Conservation (phyloP, 345 rosid genomes). For the Melastoma malabathricum region DNA sequence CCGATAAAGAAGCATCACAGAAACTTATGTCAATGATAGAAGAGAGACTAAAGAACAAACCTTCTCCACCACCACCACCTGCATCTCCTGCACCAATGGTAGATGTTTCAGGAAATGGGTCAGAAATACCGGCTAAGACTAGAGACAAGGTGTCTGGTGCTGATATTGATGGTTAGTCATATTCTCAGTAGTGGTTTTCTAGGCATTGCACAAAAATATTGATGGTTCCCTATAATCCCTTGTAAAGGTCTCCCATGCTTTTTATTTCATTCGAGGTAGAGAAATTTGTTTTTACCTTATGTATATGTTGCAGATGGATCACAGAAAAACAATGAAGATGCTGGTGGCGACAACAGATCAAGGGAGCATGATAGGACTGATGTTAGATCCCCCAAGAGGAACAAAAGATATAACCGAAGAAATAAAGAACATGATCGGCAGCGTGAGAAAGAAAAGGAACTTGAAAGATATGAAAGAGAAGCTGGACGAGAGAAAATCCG, state of each 20-base stretch:
- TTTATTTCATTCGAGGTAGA: background rate
- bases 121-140: conserved; percentile 42
- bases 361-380: conserved; percentile 59
- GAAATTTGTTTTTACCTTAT: background rate
- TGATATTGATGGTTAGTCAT: conserved; percentile 42
- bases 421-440: conserved; percentile 62
- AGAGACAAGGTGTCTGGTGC: conserved; percentile 57
- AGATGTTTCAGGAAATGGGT: conserved; percentile 34
- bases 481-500: conserved; percentile 75
- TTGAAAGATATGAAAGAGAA: conserved; percentile 82
- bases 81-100: conserved; percentile 35
- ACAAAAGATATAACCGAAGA: conserved; percentile 59
- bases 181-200: background rate
- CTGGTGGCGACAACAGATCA: conserved; percentile 42
- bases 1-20: conserved; percentile 57
- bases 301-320: conserved; percentile 29
- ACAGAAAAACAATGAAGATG: conserved; percentile 56
- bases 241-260: no score
- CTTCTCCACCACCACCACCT: conserved; percentile 92
- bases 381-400: conserved; percentile 71
- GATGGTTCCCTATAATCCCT: background rate
- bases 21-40: conserved; percentile 58
- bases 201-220: background rate
- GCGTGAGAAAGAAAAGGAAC: conserved; percentile 77
- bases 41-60: conserved; percentile 73